Conservation (phyloP, 192 early-diverging fungal species). For the Coemansia sp. region DNA sequence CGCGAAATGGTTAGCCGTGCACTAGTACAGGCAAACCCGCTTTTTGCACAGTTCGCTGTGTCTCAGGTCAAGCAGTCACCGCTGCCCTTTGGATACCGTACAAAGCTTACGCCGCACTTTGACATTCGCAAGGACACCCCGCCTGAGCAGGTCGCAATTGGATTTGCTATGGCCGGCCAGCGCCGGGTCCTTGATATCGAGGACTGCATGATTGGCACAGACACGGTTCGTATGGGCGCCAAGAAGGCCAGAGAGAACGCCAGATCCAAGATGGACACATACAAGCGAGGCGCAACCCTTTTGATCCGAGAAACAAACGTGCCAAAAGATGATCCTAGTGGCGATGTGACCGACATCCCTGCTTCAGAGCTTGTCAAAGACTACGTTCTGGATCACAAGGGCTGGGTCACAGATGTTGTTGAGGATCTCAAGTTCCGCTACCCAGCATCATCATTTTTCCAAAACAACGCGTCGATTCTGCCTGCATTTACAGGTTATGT, state of each 20-base stretch:
- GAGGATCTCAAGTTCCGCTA: slow-evolving; percentile 58
- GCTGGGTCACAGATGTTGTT: slow-evolving; percentile 57
- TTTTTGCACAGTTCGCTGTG: slow-evolving; percentile 45
- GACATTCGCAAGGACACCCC: slow-evolving; percentile 53
- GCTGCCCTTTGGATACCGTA: slow-evolving; percentile 58
- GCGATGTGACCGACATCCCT: slow-evolving; percentile 16
- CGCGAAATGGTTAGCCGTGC: slow-evolving; percentile 54
- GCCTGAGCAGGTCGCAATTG: slow-evolving; percentile 50
- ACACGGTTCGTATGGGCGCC: slow-evolving; percentile 57
- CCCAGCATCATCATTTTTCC: slow-evolving; percentile 67
- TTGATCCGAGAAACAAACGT: slow-evolving; percentile 59
- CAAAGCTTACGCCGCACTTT: slow-evolving; percentile 68
- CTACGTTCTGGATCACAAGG: slow-evolving; percentile 56
- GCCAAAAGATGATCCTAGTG: slow-evolving; percentile 10
- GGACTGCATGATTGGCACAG: slow-evolving; percentile 62
- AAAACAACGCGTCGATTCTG: slow-evolving; percentile 66
- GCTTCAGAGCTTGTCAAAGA: slow-evolving; percentile 45
- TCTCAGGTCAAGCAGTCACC: slow-evolving; percentile 54
- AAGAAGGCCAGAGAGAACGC: slow-evolving; percentile 45
- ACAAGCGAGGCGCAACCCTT: slow-evolving; percentile 59
- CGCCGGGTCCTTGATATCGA: slow-evolving; percentile 64
- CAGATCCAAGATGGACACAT: slow-evolving; percentile 52
- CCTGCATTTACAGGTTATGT: slow-evolving; percentile 61
- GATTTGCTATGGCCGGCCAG: slow-evolving; percentile 59
- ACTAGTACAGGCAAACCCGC: slow-evolving; percentile 48